These are phyloP conservation scores for Wakefieldia striispora DNA, from an alignment of 768 basidiomycete genomes.

Conservation along the genomic window DNA sequence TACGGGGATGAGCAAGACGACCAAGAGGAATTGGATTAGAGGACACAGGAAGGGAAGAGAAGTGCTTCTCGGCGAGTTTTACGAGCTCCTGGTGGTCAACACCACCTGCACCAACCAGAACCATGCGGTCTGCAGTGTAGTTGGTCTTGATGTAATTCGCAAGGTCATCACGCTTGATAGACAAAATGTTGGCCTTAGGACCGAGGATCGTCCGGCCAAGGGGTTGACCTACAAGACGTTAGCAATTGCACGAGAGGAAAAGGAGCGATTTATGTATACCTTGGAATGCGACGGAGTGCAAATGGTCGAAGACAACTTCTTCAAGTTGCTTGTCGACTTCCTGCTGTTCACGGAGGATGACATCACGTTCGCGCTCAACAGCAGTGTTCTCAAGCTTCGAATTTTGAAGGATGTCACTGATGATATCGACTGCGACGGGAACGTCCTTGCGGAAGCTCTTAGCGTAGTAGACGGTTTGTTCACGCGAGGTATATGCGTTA, in stretches of 20 bases:
- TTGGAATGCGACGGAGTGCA: slow-evolving; percentile 96
- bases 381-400: slow-evolving; percentile 86
- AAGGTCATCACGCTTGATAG: slow-evolving; percentile 90
- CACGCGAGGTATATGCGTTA: slow-evolving; percentile 97
- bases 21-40: slow-evolving; percentile 87
- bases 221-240: slow-evolving; percentile 66
- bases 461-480: slow-evolving; percentile 99
- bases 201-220: slow-evolving; percentile 97
- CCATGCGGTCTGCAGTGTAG: slow-evolving; percentile 99
- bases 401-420: slow-evolving; percentile 96
- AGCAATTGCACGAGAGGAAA: slow-evolving; percentile 5
- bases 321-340: slow-evolving; percentile 99
- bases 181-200: slow-evolving; percentile 92
- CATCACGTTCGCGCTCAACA: slow-evolving; percentile 93
- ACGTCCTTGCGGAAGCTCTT: slow-evolving; percentile 98
- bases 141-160: slow-evolving; percentile 92
- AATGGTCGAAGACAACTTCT: slow-evolving; percentile 98
- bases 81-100: slow-evolving; percentile 91
- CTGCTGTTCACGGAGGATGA: slow-evolving; percentile 95
- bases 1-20: slow-evolving; percentile 69
- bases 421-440: slow-evolving; percentile 87
- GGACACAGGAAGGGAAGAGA: slow-evolving; percentile 85
- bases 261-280: slow-evolving; percentile 42
- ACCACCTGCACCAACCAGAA: slow-evolving; percentile 95
- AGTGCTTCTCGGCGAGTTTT: slow-evolving; percentile 92